Evolutionary conservation across 1,284 basidiomycete species (phyloP).

Genomic region (Ceratobasidium sp.): DNA sequence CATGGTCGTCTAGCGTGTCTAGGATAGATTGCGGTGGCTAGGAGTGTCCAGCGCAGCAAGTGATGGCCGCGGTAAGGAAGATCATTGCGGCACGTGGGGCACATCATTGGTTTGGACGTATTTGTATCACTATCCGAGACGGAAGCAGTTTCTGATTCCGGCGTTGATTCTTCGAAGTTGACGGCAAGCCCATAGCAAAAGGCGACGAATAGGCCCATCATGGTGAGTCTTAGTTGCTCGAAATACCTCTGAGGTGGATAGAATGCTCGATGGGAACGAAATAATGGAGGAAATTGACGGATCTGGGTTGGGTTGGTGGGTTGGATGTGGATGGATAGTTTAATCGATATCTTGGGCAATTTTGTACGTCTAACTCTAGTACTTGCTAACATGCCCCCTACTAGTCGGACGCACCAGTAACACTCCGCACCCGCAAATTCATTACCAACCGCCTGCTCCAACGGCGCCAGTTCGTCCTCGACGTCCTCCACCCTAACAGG

Average conservation of each 20-base stretch:
- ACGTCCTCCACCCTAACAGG: slow-evolving; percentile 95
- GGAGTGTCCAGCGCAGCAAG: slow-evolving; percentile 9
- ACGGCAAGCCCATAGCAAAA: slow-evolving; percentile 46
- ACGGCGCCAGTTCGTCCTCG: slow-evolving; percentile 91
- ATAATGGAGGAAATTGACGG: not conserved
- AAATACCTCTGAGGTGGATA: not conserved
- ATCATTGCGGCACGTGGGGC: slow-evolving; percentile 4
- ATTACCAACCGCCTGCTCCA: slow-evolving; percentile 98
- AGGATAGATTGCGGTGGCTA: too few relatives aligned
- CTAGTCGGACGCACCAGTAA: slow-evolving; percentile 84
- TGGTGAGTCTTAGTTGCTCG: slow-evolving; percentile 41
- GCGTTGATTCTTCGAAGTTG: slow-evolving; percentile 12
- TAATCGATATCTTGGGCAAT: slow-evolving; percentile 11
- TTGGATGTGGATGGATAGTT: slow-evolving; percentile 39
- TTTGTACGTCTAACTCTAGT: not conserved
- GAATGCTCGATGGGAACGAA: not conserved
- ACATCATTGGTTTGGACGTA: not conserved
- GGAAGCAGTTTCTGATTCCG: slow-evolving; percentile 31
- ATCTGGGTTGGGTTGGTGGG: slow-evolving; percentile 4
- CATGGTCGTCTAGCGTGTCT: not conserved
- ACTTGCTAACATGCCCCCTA: slow-evolving; percentile 2
- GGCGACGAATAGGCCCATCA: slow-evolving; percentile 42
- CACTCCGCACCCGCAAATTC: slow-evolving; percentile 99
- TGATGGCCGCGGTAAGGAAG: not conserved
- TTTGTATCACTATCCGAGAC: not conserved